A percentile compares a stretch with the other conserved stretches of the same genome.
Conservation (phyloP, 2,329 filamentous ascomycete species). For the Alternaria incomplexa region DNA sequence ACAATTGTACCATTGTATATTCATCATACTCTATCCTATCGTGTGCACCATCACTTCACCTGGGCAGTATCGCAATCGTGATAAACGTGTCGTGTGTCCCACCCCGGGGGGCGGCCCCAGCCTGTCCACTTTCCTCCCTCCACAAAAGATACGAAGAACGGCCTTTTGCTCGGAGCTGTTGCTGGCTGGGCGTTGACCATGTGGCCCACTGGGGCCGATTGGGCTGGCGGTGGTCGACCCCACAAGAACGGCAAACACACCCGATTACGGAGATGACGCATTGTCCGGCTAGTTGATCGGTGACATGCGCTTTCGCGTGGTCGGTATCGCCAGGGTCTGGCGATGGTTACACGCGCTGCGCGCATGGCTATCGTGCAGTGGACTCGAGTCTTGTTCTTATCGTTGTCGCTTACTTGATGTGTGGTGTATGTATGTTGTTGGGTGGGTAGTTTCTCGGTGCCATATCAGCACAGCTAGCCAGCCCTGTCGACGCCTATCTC, state of each 20-base stretch:
- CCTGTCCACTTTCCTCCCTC: background rate
- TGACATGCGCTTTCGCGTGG: conserved; percentile 2
- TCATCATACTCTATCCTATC: background rate
- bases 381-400: background rate
- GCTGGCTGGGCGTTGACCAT: background rate
- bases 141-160: conserved; percentile 9
- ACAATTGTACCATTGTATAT: background rate
- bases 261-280: conserved; percentile 13
- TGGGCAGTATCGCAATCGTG: background rate
- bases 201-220: background rate
- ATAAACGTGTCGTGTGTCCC: background rate
- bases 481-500: background rate
- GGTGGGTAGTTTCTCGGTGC: background rate
- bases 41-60: background rate
- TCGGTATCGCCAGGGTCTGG: background rate
- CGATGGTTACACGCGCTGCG: background rate
- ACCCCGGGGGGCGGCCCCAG: background rate
- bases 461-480: background rate
- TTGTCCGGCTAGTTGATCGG: background rate
- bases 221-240: background rate
- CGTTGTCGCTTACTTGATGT: background rate
- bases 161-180: conserved; percentile 2
- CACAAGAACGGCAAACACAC: background rate
- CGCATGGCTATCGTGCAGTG: background rate
- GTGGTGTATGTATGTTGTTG: background rate